phyloP scores from a whole-genome alignment of 257 asterid species.

The Jaltomata sinuosa region DNA sequence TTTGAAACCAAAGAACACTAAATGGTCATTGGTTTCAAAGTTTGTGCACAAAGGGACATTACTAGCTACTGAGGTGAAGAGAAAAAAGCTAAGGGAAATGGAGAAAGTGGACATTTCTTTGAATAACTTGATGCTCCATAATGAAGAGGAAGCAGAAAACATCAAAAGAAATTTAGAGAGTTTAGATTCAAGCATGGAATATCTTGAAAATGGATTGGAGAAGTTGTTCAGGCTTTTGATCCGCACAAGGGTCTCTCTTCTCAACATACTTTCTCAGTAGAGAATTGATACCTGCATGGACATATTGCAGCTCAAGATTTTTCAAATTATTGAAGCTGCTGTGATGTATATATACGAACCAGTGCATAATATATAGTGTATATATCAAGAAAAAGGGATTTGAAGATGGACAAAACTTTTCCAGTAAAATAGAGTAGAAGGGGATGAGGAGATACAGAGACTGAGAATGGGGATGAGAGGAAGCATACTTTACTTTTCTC shows the following conservation, averaged over 20 bases:
- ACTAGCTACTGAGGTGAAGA: not conserved
- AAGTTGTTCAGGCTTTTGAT: slow-evolving; percentile 18
- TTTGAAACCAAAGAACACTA: slow-evolving; percentile 9
- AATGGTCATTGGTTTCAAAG: slow-evolving; percentile 21
- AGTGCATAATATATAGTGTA: too few relatives aligned
- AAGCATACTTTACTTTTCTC: too few relatives aligned
- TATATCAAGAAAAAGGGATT: too few relatives aligned
- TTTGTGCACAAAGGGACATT: slow-evolving; percentile 10
- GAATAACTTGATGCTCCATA: not conserved
- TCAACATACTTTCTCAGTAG: slow-evolving; percentile 1
- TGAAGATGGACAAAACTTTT: not conserved
- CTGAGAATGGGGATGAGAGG: too few relatives aligned
- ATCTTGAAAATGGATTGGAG: slow-evolving; percentile 18
- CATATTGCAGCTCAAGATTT: not conserved
- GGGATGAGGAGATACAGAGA: too few relatives aligned
- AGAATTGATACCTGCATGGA: not conserved
- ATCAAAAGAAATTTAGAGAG: slow-evolving; percentile 10
- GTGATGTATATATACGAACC: not conserved
- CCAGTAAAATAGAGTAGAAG: too few relatives aligned
- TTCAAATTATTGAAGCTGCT: not conserved
- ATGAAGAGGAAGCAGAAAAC: not conserved
- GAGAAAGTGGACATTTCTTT: slow-evolving; percentile 17
- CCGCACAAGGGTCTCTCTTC: slow-evolving; percentile 20
- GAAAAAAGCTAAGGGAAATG: slow-evolving; percentile 6
- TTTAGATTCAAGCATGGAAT: slow-evolving; percentile 9